Evolutionary conservation across 2,329 filamentous ascomycete genomes (phyloP), one percentile per base, ranked within the genome.

Genomic region (Colletotrichum filicis): DNA sequence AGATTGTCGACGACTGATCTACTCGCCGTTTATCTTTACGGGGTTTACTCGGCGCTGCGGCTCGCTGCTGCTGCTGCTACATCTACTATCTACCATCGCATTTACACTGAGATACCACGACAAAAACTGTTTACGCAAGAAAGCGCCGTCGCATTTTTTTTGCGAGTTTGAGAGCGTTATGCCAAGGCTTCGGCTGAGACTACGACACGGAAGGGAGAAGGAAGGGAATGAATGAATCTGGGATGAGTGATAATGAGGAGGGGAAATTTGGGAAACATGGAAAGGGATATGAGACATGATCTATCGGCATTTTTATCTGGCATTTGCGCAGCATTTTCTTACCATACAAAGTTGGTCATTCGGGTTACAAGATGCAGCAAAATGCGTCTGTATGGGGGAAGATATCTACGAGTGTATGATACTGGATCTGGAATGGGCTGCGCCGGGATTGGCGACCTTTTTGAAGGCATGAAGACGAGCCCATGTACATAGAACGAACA

Each of bases 1-100:
- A 71, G 46, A 74, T 81, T 19, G 76, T 75, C 19, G 79, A 80
- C 19, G 77, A 78, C 35, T 71, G 62, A 74, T 67, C 52, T 26
- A 19, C 30, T n/a, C 30, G 16, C 22, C 22, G 6, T 11, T 26
- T 4, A 16, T 46, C 16, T 11, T 42, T 24, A 12, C 12, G 16
- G 60, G 12, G 3, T 26, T 42, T 46, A 30, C 58, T 62, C 30
- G 4, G 7, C 32, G 32, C 32, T 35, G 32, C 32, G 3, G 24
- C 24, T 26, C 30, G 7, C 28, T n/a, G 26, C 26, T 32, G n/a
- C 12, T 26, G 8, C 52, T 53, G 22, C 49, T 11, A 6, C 37
- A n/a, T n/a, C n/a, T 42, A 42, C 16, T 8, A 42, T 42, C 37
- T 49, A 63, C 8, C n/a, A 55, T 24, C 49, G 28, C 6, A 28